These are phyloP conservation scores for Candida alai DNA, from an alignment of 805 yeast species.

Conservation along the genomic window DNA sequence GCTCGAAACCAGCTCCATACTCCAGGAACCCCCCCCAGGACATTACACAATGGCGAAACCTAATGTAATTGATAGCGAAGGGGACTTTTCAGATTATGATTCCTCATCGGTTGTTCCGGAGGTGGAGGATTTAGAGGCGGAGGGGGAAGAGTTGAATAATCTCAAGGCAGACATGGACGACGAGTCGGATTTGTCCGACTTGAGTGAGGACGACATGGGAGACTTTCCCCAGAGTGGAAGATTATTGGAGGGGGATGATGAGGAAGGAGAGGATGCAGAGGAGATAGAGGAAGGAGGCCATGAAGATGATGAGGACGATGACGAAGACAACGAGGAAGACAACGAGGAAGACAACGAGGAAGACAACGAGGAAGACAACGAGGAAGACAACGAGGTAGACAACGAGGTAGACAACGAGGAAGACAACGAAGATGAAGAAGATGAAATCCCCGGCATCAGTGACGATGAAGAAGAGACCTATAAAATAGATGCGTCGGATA, in stretches of 20 bases:
- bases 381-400: slow-evolving; percentile 13
- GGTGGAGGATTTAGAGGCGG: slow-evolving; percentile 9
- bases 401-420: slow-evolving; percentile 7
- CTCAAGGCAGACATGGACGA: slow-evolving; percentile 7
- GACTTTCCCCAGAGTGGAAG: slow-evolving; percentile 3
- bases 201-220: slow-evolving; percentile 5
- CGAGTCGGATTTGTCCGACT: slow-evolving; percentile 9
- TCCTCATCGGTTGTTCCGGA: slow-evolving; percentile 5
- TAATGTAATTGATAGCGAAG: slow-evolving; percentile 6
- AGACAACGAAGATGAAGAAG: slow-evolving; percentile 14
- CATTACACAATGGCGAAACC: not conserved
- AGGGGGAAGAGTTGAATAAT: slow-evolving; percentile 6
- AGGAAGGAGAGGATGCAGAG: slow-evolving; percentile 1
- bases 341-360: slow-evolving; percentile 4
- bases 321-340: slow-evolving; percentile 11
- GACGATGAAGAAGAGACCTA: slow-evolving; percentile 19
- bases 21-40: not conserved
- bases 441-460: slow-evolving; percentile 17
- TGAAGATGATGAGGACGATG: slow-evolving; percentile 10
- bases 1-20: not conserved
- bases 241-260: slow-evolving; percentile 8
- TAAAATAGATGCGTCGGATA: slow-evolving; percentile 32
- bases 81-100: slow-evolving; percentile 5
- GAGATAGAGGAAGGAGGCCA: slow-evolving; percentile 9
- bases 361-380: slow-evolving; percentile 10